A percentile compares a stretch with the other conserved stretches of the same genome.
These are phyloP conservation scores for Candida pseudofarinosa DNA, from an alignment of 805 yeast species.

Conservation along the genomic window DNA sequence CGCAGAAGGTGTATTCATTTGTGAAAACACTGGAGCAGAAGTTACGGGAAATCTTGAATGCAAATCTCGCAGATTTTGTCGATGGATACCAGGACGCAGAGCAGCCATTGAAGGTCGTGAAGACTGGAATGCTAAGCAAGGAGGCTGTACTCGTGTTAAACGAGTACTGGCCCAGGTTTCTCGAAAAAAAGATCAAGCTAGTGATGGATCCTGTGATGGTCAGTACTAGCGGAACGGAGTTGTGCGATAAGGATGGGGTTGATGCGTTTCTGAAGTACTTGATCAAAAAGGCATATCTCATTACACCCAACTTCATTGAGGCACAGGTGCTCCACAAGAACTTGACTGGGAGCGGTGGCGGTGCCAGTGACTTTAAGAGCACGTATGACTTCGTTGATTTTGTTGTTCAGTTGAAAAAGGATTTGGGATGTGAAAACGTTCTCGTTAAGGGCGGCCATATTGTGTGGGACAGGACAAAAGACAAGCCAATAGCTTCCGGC, in stretches of 20 bases:
- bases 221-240: conserved; percentile 68
- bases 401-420: conserved; percentile 19
- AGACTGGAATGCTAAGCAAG: conserved; percentile 71
- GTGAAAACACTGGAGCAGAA: conserved; percentile 39
- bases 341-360: conserved; percentile 15
- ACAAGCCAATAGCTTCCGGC: conserved; percentile 10
- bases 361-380: conserved; percentile 16
- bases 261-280: conserved; percentile 39
- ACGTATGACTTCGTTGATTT: conserved; percentile 34
- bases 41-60: conserved; percentile 46
- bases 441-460: conserved; percentile 81
- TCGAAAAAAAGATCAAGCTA: conserved; percentile 27
- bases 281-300: conserved; percentile 50
- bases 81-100: conserved; percentile 17
- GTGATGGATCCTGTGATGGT: conserved; percentile 84
- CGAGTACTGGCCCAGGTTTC: conserved; percentile 28
- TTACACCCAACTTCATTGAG: conserved; percentile 77
- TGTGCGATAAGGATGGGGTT: conserved; percentile 49
- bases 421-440: conserved; percentile 45
- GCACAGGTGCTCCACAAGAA: conserved; percentile 43
- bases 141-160: conserved; percentile 49
- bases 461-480: conserved; percentile 32
- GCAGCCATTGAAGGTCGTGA: conserved; percentile 54
- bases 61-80: conserved; percentile 56
- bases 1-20: conserved; percentile 43